Base-by-base conservation (phyloP, 257 asterid species). In the Plectranthus barbatus region DNA sequence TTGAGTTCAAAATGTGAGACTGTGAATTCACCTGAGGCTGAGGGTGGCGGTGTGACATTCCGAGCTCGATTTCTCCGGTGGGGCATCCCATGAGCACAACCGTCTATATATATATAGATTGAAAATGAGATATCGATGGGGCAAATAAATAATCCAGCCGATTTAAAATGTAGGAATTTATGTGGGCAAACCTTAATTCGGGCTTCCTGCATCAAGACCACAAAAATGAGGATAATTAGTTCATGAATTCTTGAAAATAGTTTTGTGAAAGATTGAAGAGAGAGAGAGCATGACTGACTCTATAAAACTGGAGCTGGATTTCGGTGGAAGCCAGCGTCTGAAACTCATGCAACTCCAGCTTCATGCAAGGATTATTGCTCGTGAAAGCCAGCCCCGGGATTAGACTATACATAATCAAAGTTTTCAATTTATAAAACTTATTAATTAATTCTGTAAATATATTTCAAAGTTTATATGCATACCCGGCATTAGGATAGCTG, bases 11-110 rank as follows among this genome's bases (percentile, higher is more conserved):
- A 14, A n/a, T 54, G 31, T 26, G 31, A 1, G 31, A 9, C 34
- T 12, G n/a, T n/a, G n/a, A 7, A 56, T 23, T 42, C 55, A 56
- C 94, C 75, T 69, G 82, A 34, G 83, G 51, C 20, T 78, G 33
- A 23, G 81, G 54, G 33, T 78, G 33, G 20, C 74, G 73, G 20
- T 36, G 46, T 2, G 86, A 61, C 66, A 88, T 51, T 33, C 98
- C 98, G 19, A 91, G 58, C 80, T 91, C 98, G 42, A 91, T 75
- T 68, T 88, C 98, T 70, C 98, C 98, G 0, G 60, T 20, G 60
- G 73, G 56, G 72, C 98, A 91, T 4, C 95, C 87, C 90, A 91
- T 79, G 57, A 88, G 82, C 53, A n/a, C n/a, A n/a, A n/a, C n/a
- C n/a, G n/a, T n/a, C n/a, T n/a, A n/a, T n/a, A n/a, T n/a, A n/a